phyloP scores from a whole-genome alignment of 768 basidiomycete species.

The Peribolospora baueri region DNA sequence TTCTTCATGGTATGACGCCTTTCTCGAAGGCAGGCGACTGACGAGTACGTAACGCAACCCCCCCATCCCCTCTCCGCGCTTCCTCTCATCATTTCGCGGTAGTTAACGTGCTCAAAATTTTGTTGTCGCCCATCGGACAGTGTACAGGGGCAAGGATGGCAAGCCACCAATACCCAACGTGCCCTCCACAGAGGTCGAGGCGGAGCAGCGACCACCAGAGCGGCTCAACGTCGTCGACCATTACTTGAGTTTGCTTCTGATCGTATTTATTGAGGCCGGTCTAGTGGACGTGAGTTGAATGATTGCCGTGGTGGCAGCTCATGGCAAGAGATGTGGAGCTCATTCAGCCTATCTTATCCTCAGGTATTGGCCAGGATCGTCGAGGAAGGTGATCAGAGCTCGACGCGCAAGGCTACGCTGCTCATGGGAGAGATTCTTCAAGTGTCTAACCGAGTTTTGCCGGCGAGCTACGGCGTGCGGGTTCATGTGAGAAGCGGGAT shows the following conservation, averaged over 20 bases:
- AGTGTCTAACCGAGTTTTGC: slow-evolving; percentile 65
- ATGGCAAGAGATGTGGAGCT: neutral
- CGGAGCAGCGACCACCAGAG: slow-evolving; percentile 20
- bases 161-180: neutral
- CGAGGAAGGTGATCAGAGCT: slow-evolving; percentile 34
- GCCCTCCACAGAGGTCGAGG: slow-evolving; percentile 3
- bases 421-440: slow-evolving; percentile 77
- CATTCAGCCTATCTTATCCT: neutral
- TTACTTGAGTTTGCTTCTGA: slow-evolving; percentile 60
- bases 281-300: slow-evolving; percentile 45
- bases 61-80: slow-evolving; percentile 1
- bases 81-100: neutral
- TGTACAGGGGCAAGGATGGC: slow-evolving; percentile 10
- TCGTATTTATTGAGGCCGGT: slow-evolving; percentile 66
- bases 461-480: slow-evolving; percentile 50
- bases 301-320: neutral
- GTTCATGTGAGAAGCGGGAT: slow-evolving; percentile 38
- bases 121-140: slow-evolving; percentile 2
- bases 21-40: slow-evolving; percentile 63
- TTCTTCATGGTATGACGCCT: slow-evolving; percentile 78
- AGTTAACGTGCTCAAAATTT: neutral
- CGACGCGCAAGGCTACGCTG: slow-evolving; percentile 66
- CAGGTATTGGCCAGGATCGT: slow-evolving; percentile 69
- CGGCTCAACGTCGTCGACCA: slow-evolving; percentile 71
- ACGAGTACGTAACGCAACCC: slow-evolving; percentile 36